Base-by-base conservation (phyloP, 371 early-diverging fungal genomes). In the Massospora cicadina region DNA sequence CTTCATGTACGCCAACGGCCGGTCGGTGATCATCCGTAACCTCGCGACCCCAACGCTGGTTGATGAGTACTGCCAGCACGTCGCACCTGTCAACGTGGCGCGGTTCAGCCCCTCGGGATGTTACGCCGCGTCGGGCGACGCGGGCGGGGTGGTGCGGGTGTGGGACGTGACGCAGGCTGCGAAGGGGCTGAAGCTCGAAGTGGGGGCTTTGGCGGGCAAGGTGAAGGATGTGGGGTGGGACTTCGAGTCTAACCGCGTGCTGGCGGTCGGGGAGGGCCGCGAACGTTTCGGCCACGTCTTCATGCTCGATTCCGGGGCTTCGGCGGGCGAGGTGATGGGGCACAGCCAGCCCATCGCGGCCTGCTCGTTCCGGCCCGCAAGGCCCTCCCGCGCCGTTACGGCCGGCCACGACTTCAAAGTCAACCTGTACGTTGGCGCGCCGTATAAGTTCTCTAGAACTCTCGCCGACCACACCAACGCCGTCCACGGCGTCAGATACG, bases 231-330 rank as follows among this genome's bases (percentile, higher is more conserved):
- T 98, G 60, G 82, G 85, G 2, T 98, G 98, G 98, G 95, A 95
- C 74, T 74, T 79, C 28, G 98, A 98, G 66, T 89, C 88, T 76
- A 86, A 96, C 76, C 83, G 96, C 54, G 70, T 98, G 24, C 85
- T 96, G 69, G 96, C 89, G 33, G 96, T 92, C 0, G 98, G 98
- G 62, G 92, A 94, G 58, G 97, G 98, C 65, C 88, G 83, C 70
- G 91, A 89, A 70, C 75, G 75, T 81, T 93, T 86, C 67, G 97
- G 89, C 7, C 90, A 89, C 66, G 90, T 91, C 0, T 91, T 97
- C 74, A 65, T 83, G 28, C 90, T 83, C 67, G 96, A 97, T 73
- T 72, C 89, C 2, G 89, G 89, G 29, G 87, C 90, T 29, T 88
- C 93, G n/a, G 86, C 87, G 26, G 98, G 98, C 60, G 89, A 90